Conservation (phyloP, 2,329 filamentous ascomycete species). For the Sordariomycetes sp. region DNA sequence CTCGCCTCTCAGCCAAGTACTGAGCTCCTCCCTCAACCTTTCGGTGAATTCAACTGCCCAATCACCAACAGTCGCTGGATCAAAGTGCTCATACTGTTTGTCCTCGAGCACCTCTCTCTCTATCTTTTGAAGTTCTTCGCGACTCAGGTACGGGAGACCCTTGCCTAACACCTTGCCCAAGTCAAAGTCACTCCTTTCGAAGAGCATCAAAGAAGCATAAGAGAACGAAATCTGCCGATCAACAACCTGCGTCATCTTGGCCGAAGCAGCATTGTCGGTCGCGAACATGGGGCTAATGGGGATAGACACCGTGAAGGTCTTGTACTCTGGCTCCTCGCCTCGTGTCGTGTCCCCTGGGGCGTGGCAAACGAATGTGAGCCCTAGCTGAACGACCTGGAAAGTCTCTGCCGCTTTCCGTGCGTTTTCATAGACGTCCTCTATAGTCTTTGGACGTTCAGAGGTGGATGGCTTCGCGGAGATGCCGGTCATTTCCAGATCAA, state of each 20-base stretch:
- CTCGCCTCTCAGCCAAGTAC: neutral
- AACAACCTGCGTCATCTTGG: constrained; percentile 10
- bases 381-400: constrained; percentile 24
- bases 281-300: constrained; percentile 1
- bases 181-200: constrained; percentile 15
- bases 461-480: constrained; percentile 7
- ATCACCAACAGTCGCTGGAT: neutral
- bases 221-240: constrained; percentile 18
- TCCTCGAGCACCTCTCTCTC: neutral
- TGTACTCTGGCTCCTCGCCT: constrained; percentile 4
- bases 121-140: neutral
- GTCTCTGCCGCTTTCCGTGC: constrained; percentile 16
- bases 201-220: constrained; percentile 16
- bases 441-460: neutral
- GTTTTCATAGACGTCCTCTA: constrained; percentile 15
- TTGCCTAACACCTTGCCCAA: constrained; percentile 12
- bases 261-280: neutral
- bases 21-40: neutral
- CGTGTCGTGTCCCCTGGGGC: neutral
- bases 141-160: constrained; percentile 22
- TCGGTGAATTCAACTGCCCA: neutral
- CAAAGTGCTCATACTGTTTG: neutral
- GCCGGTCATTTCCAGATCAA: constrained; percentile 30
- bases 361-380: constrained; percentile 17
- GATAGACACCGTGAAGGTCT: constrained; percentile 20